Percentiles rank a stretch among this genome's conserved stretches.
phyloP scores from a whole-genome alignment of 2,329 filamentous ascomycete species.

The Fonsecaea nubica region DNA sequence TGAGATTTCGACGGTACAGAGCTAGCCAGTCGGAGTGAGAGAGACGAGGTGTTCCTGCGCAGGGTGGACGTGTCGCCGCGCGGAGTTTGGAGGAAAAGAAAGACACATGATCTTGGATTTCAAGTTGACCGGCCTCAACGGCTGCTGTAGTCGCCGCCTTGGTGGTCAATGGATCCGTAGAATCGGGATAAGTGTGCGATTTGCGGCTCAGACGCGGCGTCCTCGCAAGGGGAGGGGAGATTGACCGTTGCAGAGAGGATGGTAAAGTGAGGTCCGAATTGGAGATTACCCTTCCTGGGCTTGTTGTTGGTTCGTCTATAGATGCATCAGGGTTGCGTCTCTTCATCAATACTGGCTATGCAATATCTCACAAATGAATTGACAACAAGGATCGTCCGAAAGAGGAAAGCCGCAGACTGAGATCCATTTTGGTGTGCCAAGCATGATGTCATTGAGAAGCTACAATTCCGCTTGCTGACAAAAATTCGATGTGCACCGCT shows the following conservation, averaged over 20 bases:
- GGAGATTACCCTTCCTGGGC: constrained; percentile 19
- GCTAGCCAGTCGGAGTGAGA: constrained; percentile 51
- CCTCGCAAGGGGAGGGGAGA: constrained; percentile 34
- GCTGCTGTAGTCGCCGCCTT: constrained; percentile 46
- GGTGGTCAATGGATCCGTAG: not conserved
- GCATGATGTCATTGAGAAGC: constrained; percentile 11
- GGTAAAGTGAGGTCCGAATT: constrained; percentile 17
- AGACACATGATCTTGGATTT: constrained; percentile 56
- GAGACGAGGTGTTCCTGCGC: constrained; percentile 45
- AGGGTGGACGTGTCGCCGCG: constrained; percentile 40
- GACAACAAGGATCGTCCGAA: constrained; percentile 3
- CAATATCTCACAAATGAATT: not conserved
- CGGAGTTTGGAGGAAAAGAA: constrained; percentile 56
- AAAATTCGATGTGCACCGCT: not conserved
- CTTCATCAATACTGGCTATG: constrained; percentile 20
- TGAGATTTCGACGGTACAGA: constrained; percentile 57
- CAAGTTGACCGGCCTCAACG: constrained; percentile 59
- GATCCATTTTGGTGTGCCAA: not conserved
- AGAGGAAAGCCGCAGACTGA: constrained; percentile 4
- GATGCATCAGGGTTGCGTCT: constrained; percentile 9
- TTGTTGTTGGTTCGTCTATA: constrained; percentile 26
- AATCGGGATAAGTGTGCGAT: constrained; percentile 1
- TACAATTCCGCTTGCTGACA: not conserved
- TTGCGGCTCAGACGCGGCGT: constrained; percentile 12
- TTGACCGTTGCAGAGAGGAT: constrained; percentile 28